phyloP scores from a whole-genome alignment of 768 basidiomycete genomes.

The Psilocybe tampanensis region DNA sequence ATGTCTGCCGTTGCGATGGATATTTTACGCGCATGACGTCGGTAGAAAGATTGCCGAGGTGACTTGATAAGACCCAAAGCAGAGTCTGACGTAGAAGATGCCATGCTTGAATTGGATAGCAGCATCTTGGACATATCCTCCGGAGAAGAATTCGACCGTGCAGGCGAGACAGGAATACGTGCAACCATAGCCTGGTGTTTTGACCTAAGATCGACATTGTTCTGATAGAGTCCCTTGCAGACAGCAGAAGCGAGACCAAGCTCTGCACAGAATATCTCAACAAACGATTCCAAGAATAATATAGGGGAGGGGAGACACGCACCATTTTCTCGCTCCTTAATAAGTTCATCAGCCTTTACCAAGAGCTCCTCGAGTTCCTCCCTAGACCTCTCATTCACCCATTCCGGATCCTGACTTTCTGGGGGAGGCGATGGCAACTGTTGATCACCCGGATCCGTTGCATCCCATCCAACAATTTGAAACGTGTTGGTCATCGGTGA shows the following conservation, averaged over 20 bases:
- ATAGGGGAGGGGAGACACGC: not conserved
- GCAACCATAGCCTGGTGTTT: slow-evolving; percentile 75
- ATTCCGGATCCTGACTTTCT: slow-evolving; percentile 16
- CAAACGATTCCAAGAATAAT: slow-evolving; percentile 9
- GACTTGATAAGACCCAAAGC: slow-evolving; percentile 23
- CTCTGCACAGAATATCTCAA: slow-evolving; percentile 39
- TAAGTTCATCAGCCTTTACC: slow-evolving; percentile 71
- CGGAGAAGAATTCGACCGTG: slow-evolving; percentile 37
- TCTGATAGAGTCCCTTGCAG: slow-evolving; percentile 70
- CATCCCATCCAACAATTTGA: slow-evolving; percentile 26
- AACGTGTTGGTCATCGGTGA: slow-evolving; percentile 29
- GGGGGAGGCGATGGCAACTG: slow-evolving; percentile 14
- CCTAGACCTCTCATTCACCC: slow-evolving; percentile 58
- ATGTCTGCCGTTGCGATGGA: slow-evolving; percentile 73
- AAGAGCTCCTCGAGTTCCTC: slow-evolving; percentile 75
- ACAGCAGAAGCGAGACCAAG: slow-evolving; percentile 68
- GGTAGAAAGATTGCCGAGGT: slow-evolving; percentile 26
- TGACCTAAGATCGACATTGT: slow-evolving; percentile 66
- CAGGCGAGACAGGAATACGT: slow-evolving; percentile 55
- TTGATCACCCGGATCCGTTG: not conserved
- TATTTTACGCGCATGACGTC: slow-evolving; percentile 46
- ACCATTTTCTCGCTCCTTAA: slow-evolving; percentile 80
- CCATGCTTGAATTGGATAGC: slow-evolving; percentile 28
- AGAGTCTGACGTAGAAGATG: slow-evolving; percentile 34
- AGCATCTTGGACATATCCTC: slow-evolving; percentile 31